These are phyloP conservation scores for Anaeromyces robustus DNA, from an alignment of 192 early-diverging fungal genomes.

Conservation along the genomic window DNA sequence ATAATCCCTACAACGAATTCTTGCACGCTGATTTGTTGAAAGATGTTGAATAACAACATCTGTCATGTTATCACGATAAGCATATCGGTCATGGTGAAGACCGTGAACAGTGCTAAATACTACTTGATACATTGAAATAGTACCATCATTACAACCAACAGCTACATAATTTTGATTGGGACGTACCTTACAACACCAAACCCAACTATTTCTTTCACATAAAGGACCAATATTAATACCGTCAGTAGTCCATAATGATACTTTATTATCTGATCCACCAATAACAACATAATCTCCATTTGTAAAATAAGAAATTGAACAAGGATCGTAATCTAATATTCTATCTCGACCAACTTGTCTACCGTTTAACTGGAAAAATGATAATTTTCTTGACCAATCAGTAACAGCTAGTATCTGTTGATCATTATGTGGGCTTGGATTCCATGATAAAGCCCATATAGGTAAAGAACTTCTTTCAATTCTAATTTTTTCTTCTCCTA, in stretches of 20 bases:
- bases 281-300: constrained; percentile 32
- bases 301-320: constrained; percentile 19
- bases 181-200: constrained; percentile 32
- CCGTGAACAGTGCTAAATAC: constrained; percentile 38
- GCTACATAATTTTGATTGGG: constrained; percentile 28
- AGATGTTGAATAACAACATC: constrained; percentile 48
- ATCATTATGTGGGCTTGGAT: constrained; percentile 18
- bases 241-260: constrained; percentile 34
- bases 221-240: constrained; percentile 27
- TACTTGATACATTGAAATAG: constrained; percentile 27
- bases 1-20: constrained; percentile 42
- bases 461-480: constrained; percentile 26
- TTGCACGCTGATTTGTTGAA: constrained; percentile 21
- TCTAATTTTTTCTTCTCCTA: constrained; percentile 32
- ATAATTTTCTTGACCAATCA: constrained; percentile 36
- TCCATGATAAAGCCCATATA: constrained; percentile 36
- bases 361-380: constrained; percentile 35
- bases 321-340: constrained; percentile 29
- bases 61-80: constrained; percentile 37
- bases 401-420: constrained; percentile 29
- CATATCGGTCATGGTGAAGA: constrained; percentile 38
- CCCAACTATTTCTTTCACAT: constrained; percentile 26
- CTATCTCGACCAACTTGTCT: constrained; percentile 39
- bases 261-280: constrained; percentile 35
- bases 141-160: constrained; percentile 36